Percentiles rank a stretch among this genome's conserved stretches.
Conservation (phyloP, 768 basidiomycete species). For the Termitomyces sp. region DNA sequence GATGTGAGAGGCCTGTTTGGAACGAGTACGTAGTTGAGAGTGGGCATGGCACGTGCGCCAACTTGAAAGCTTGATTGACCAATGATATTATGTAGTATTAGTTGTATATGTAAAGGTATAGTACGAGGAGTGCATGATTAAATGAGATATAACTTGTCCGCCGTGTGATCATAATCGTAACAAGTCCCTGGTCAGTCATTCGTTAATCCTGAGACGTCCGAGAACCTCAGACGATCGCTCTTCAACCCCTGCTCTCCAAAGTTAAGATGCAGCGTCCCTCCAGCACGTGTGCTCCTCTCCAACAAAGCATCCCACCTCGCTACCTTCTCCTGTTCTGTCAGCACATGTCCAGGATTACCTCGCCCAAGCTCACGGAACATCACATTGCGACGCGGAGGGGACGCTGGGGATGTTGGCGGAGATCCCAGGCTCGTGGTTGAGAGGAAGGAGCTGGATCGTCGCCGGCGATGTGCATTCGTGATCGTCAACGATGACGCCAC, state of each 20-base stretch:
- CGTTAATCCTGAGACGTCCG: constrained; percentile 12
- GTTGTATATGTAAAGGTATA: too few relatives aligned
- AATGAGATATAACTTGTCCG: too few relatives aligned
- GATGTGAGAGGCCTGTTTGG: too few relatives aligned
- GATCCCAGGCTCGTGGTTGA: neutral
- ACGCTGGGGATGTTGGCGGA: constrained; percentile 6
- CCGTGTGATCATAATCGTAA: too few relatives aligned
- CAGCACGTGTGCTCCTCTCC: constrained; percentile 62
- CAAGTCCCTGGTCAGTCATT: too few relatives aligned
- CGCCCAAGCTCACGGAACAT: constrained; percentile 47
- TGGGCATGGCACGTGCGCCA: too few relatives aligned
- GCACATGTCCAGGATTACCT: constrained; percentile 25
- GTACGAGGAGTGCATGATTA: too few relatives aligned
- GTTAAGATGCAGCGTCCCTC: constrained; percentile 64
- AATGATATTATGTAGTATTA: too few relatives aligned
- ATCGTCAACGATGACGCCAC: constrained; percentile 18
- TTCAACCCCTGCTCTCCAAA: constrained; percentile 17
- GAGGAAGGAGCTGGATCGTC: constrained; percentile 19
- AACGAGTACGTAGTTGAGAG: too few relatives aligned
- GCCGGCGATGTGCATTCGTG: constrained; percentile 6
- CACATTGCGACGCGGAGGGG: constrained; percentile 23
- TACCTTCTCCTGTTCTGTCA: constrained; percentile 70
- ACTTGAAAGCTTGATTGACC: too few relatives aligned
- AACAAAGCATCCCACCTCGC: constrained; percentile 69
- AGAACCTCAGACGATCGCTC: constrained; percentile 16